Conservation (phyloP, 208 protist genomes). For the Wallacemonas collosoma region DNA sequence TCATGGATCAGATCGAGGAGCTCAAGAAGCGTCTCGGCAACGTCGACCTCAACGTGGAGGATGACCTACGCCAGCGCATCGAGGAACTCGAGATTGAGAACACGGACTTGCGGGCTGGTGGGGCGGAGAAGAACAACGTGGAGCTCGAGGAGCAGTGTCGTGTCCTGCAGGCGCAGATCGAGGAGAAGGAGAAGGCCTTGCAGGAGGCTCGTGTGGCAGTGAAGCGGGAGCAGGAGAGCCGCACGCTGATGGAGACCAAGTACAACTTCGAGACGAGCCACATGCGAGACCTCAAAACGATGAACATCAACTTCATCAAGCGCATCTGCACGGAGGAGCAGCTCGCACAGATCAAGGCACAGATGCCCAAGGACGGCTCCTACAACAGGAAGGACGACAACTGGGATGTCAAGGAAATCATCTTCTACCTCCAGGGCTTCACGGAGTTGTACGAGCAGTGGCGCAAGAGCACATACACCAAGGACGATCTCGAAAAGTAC, state of each 20-base stretch:
- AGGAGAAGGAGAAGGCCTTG: conserved; percentile 66
- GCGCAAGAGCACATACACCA: conserved; percentile 78
- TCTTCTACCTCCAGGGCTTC: conserved; percentile 78
- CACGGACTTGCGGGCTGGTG: conserved; percentile 69
- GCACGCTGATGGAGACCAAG: conserved; percentile 68
- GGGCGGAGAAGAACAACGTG: conserved; percentile 73
- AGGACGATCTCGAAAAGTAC: conserved; percentile 90
- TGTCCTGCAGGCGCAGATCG: conserved; percentile 66
- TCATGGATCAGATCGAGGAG: conserved; percentile 90
- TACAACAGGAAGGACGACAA: conserved; percentile 64
- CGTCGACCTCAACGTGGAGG: conserved; percentile 91
- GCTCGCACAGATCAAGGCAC: conserved; percentile 51
- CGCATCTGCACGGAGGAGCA: conserved; percentile 81
- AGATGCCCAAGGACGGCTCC: conserved; percentile 70
- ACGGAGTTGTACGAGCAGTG: conserved; percentile 72
- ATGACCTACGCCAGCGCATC: conserved; percentile 85
- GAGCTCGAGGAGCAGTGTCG: conserved; percentile 85
- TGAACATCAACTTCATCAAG: conserved; percentile 88
- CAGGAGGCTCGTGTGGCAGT: conserved; percentile 67
- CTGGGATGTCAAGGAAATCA: conserved; percentile 90
- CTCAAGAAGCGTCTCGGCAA: conserved; percentile 85
- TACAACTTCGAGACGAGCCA: conserved; percentile 62
- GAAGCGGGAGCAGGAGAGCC: conserved; percentile 54
- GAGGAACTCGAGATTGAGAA: conserved; percentile 93
- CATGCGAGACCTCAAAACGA: conserved; percentile 63